phyloP scores from a whole-genome alignment of 2,329 filamentous ascomycete genomes.

The Pseudogymnoascus sp. region DNA sequence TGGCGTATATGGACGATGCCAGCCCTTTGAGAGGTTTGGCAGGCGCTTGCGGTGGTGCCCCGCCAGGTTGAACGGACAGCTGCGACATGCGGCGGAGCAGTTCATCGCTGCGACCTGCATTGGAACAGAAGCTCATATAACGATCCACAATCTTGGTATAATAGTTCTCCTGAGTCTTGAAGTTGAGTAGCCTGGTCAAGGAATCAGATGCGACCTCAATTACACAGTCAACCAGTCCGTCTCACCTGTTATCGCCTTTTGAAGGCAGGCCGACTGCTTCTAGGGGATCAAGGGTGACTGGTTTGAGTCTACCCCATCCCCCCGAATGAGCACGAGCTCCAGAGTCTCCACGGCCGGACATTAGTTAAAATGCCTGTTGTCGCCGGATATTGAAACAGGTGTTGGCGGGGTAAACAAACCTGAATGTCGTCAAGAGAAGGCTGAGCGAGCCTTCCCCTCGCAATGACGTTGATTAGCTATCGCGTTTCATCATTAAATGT shows the following conservation, averaged over 20 bases:
- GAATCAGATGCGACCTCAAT: conserved; percentile 6
- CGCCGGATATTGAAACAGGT: not conserved
- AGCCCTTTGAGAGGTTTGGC: not conserved
- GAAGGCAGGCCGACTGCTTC: conserved; percentile 79
- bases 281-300: conserved; percentile 65
- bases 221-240: not conserved
- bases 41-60: not conserved
- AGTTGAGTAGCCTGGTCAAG: conserved; percentile 54
- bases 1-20: conserved; percentile 11
- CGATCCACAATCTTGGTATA: conserved; percentile 81
- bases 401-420: conserved; percentile 2
- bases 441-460: not conserved
- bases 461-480: not conserved
- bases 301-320: conserved; percentile 64
- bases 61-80: conserved; percentile 34
- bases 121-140: conserved; percentile 82
- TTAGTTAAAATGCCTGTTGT: conserved; percentile 4
- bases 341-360: conserved; percentile 16
- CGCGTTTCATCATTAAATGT: not conserved
- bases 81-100: conserved; percentile 69
- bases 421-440: conserved; percentile 8
- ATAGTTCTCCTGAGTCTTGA: conserved; percentile 74
- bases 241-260: conserved; percentile 77
- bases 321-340: conserved; percentile 33
- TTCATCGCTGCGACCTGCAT: conserved; percentile 60